phyloP scores from a whole-genome alignment of 2,329 filamentous ascomycete species.

The Cercospora brassicicola region DNA sequence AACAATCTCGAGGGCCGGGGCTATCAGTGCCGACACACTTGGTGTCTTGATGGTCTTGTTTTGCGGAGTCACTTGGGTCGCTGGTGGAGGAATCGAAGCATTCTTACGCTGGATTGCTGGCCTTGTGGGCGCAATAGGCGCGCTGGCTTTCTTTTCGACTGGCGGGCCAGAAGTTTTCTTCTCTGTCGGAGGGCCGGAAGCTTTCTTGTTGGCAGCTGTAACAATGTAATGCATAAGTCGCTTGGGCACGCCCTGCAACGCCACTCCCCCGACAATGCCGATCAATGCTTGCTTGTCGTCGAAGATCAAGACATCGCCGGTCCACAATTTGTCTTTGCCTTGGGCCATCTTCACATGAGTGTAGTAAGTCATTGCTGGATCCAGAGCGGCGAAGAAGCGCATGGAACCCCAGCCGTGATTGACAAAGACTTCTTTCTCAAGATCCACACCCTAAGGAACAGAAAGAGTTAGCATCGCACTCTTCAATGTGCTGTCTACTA shows the following conservation, averaged over 20 bases:
- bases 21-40: slow-evolving; percentile 1
- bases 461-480: neutral
- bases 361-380: slow-evolving; percentile 34
- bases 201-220: slow-evolving; percentile 23
- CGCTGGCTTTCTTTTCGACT: neutral
- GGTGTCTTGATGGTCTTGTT: neutral
- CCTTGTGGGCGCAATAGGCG: neutral
- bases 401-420: slow-evolving; percentile 40
- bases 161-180: slow-evolving; percentile 14
- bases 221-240: slow-evolving; percentile 27
- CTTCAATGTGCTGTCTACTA: neutral
- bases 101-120: neutral
- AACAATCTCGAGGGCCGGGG: slow-evolving; percentile 28
- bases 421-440: slow-evolving; percentile 38
- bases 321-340: slow-evolving; percentile 37
- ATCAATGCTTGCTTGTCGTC: slow-evolving; percentile 31
- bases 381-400: slow-evolving; percentile 33
- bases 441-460: slow-evolving; percentile 25
- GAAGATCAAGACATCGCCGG: slow-evolving; percentile 40
- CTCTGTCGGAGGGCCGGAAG: neutral
- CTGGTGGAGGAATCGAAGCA: neutral
- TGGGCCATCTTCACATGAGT: slow-evolving; percentile 36
- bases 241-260: slow-evolving; percentile 27
- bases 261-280: slow-evolving; percentile 35
- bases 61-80: neutral